phyloP scores from a whole-genome alignment of 805 yeast genomes.

The Saccharomycopsis lassenensis region DNA sequence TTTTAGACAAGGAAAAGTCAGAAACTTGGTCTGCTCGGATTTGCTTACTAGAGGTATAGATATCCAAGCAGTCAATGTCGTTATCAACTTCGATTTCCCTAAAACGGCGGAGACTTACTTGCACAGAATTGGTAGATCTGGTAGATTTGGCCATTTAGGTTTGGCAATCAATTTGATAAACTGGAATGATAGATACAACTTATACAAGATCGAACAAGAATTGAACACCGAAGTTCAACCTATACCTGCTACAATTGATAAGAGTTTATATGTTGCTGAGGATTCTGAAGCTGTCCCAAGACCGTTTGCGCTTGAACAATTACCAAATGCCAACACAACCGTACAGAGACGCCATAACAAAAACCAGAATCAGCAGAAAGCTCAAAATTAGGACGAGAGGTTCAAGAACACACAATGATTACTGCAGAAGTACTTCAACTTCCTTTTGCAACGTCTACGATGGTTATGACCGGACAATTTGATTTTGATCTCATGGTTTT shows the following conservation, averaged over 20 bases:
- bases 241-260: slow-evolving; percentile 89
- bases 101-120: slow-evolving; percentile 94
- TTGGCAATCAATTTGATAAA: slow-evolving; percentile 92
- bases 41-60: slow-evolving; percentile 96
- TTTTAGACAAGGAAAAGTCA: slow-evolving; percentile 94
- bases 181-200: slow-evolving; percentile 91
- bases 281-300: slow-evolving; percentile 66
- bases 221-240: slow-evolving; percentile 96
- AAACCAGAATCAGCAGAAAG: slow-evolving; percentile 16
- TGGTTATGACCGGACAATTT: too few species aligned
- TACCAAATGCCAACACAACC: slow-evolving; percentile 30
- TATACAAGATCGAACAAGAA: slow-evolving; percentile 93
- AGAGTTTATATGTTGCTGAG: slow-evolving; percentile 76
- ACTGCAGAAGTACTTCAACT: too few species aligned
- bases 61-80: slow-evolving; percentile 97
- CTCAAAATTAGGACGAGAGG: slow-evolving; percentile 3
- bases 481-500: too few species aligned
- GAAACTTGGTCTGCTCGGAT: slow-evolving; percentile 95
- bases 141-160: slow-evolving; percentile 97
- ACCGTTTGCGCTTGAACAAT: slow-evolving; percentile 70
- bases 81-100: slow-evolving; percentile 96
- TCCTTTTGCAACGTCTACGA: too few species aligned
- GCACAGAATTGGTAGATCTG: slow-evolving; percentile 98
- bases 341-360: slow-evolving; percentile 22
- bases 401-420: neutral